phyloP scores from a whole-genome alignment of 2,329 filamentous ascomycete species.

The Graphilbum sp. region DNA sequence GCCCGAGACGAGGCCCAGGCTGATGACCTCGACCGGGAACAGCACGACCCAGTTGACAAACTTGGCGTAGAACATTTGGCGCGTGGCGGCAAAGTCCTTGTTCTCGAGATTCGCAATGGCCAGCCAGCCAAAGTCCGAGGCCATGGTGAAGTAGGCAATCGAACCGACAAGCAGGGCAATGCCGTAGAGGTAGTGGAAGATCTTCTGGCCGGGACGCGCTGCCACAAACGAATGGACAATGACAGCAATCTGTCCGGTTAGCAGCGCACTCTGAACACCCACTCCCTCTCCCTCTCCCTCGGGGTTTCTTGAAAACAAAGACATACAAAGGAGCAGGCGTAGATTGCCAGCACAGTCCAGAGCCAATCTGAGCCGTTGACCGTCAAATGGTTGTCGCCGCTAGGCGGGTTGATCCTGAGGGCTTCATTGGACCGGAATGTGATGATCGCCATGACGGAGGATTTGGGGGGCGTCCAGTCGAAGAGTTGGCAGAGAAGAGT shows the following conservation, averaged over 20 bases:
- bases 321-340: conserved; percentile 27
- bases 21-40: conserved; percentile 27
- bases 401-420: conserved; percentile 29
- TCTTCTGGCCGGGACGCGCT: conserved; percentile 26
- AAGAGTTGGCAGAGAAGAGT: too few relatives aligned
- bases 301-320: too few relatives aligned
- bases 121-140: conserved; percentile 13
- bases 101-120: too few relatives aligned
- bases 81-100: conserved; percentile 14
- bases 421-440: too few relatives aligned
- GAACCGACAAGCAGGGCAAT: conserved; percentile 30
- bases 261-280: too few relatives aligned
- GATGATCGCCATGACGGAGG: too few relatives aligned
- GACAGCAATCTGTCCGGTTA: conserved; percentile 19
- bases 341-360: conserved; percentile 35
- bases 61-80: conserved; percentile 38
- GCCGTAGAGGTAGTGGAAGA: conserved; percentile 40
- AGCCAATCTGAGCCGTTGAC: conserved; percentile 36
- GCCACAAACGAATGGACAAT: conserved; percentile 23
- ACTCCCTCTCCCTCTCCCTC: too few relatives aligned
- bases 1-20: conserved; percentile 30
- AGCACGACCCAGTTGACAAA: conserved; percentile 39
- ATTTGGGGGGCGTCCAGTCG: too few relatives aligned
- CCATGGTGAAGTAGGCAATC: conserved; percentile 29
- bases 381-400: conserved; percentile 20